Conservation (phyloP, 345 rosid genomes). For the Hypericum perforatum region DNA sequence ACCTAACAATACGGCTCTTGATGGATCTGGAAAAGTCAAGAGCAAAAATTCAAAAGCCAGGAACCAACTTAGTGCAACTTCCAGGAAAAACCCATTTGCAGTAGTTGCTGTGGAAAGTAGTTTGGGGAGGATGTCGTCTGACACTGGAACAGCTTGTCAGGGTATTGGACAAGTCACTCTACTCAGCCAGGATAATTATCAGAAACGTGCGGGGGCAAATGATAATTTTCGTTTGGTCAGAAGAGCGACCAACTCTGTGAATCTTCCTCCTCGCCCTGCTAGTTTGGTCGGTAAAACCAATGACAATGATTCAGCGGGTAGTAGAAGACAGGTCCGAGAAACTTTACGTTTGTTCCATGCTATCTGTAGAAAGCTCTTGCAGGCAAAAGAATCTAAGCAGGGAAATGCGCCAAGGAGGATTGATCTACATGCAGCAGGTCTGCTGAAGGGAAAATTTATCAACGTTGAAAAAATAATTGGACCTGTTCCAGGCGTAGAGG, state of each 20-base stretch:
- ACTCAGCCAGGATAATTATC: conserved; percentile 9
- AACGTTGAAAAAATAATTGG: conserved; percentile 48
- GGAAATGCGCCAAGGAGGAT: conserved; percentile 29
- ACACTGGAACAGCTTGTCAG: conserved; percentile 6
- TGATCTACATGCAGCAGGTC: conserved; percentile 46
- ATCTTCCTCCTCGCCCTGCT: conserved; percentile 39
- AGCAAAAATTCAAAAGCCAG: too few relatives aligned
- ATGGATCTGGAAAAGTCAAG: too few relatives aligned
- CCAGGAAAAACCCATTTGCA: conserved; percentile 7
- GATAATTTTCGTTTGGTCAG: conserved; percentile 11
- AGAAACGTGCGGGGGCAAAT: conserved; percentile 10
- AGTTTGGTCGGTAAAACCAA: conserved; percentile 15
- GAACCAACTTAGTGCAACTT: conserved; percentile 3
- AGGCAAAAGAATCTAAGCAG: conserved; percentile 55
- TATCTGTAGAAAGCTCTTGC: conserved; percentile 56
- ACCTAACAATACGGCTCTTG: too few relatives aligned
- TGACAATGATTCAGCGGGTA: conserved; percentile 18
- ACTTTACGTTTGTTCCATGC: conserved; percentile 61
- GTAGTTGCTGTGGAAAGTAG: conserved; percentile 15
- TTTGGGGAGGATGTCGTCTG: conserved; percentile 9
- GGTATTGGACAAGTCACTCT: conserved; percentile 7
- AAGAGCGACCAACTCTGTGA: conserved; percentile 20
- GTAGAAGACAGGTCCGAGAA: conserved; percentile 68
- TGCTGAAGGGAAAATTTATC: conserved; percentile 44
- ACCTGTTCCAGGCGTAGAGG: conserved; percentile 63